A percentile compares a stretch with the other conserved stretches of the same genome.
Evolutionary conservation across 2,329 filamentous ascomycete species (phyloP).

Genomic region (Metarhizium sp.): DNA sequence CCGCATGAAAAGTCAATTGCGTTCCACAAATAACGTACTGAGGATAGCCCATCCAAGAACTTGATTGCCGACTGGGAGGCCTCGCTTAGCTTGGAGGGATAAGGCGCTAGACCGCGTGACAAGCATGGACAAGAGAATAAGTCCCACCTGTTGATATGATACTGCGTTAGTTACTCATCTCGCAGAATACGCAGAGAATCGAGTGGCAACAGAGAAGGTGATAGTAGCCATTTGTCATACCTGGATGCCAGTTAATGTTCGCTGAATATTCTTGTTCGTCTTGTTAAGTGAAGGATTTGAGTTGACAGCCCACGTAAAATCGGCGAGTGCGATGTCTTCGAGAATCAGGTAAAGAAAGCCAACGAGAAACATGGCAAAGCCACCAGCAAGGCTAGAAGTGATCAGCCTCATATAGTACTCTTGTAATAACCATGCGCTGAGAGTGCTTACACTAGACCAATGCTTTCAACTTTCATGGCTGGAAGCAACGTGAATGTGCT

Average conservation of each 20-base stretch:
- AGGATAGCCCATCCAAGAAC: slow-evolving; percentile 75
- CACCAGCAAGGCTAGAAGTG: slow-evolving; percentile 56
- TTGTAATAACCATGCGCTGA: background rate
- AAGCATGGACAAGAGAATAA: slow-evolving; percentile 71
- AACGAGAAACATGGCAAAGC: slow-evolving; percentile 64
- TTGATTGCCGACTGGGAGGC: slow-evolving; percentile 81
- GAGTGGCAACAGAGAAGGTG: background rate
- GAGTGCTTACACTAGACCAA: slow-evolving; percentile 57
- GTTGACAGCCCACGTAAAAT: slow-evolving; percentile 23
- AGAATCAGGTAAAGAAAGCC: slow-evolving; percentile 73
- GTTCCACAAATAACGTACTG: slow-evolving; percentile 33
- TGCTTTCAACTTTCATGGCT: slow-evolving; percentile 74
- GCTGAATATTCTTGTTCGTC: slow-evolving; percentile 36
- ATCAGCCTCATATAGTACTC: slow-evolving; percentile 5
- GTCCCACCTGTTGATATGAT: slow-evolving; percentile 46
- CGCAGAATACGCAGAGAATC: background rate
- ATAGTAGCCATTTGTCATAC: slow-evolving; percentile 24
- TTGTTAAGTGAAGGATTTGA: slow-evolving; percentile 8
- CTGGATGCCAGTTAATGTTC: slow-evolving; percentile 57
- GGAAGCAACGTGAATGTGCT: slow-evolving; percentile 84
- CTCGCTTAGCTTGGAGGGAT: slow-evolving; percentile 75
- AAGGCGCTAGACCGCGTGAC: slow-evolving; percentile 81
- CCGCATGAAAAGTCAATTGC: background rate
- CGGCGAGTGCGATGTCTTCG: slow-evolving; percentile 52
- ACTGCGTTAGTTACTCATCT: background rate